Evolutionary conservation across 805 yeast genomes (phyloP).

Genomic region (Pichia rugopelliculosa): DNA sequence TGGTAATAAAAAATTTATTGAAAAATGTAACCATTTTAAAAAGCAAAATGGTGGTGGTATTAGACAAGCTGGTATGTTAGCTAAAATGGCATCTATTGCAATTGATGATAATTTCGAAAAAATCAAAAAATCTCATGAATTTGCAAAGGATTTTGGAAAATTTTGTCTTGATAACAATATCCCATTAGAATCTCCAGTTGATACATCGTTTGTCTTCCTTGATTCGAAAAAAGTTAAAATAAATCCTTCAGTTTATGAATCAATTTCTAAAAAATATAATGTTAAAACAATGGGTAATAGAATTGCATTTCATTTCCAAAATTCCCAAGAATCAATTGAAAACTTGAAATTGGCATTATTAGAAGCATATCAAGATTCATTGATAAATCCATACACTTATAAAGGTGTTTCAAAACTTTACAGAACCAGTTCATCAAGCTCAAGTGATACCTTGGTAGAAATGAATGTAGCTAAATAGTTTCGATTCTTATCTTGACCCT

Average conservation of each 20-base stretch:
- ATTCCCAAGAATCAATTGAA: slow-evolving; percentile 46
- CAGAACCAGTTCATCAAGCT: slow-evolving; percentile 7
- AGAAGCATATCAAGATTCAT: slow-evolving; percentile 50
- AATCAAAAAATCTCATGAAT: slow-evolving; percentile 40
- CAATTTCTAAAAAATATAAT: slow-evolving; percentile 44
- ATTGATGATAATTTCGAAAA: slow-evolving; percentile 63
- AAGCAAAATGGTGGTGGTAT: slow-evolving; percentile 94
- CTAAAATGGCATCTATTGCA: slow-evolving; percentile 73
- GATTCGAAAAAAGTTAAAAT: slow-evolving; percentile 49
- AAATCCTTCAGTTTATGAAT: slow-evolving; percentile 36
- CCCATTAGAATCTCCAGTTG: slow-evolving; percentile 60
- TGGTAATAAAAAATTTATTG: slow-evolving; percentile 51
- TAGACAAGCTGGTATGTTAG: slow-evolving; percentile 77
- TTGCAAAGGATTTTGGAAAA: slow-evolving; percentile 42
- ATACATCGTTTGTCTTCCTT: slow-evolving; percentile 77
- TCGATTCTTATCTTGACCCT: background rate
- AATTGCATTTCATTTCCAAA: slow-evolving; percentile 74
- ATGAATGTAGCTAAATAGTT: background rate
- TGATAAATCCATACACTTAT: slow-evolving; percentile 39
- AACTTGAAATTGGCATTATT: slow-evolving; percentile 49
- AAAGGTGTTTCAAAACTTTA: slow-evolving; percentile 17
- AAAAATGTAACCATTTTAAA: slow-evolving; percentile 74
- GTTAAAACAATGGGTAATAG: slow-evolving; percentile 68
- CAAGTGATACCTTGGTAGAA: background rate
- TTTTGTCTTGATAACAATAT: slow-evolving; percentile 49